These are phyloP conservation scores for Mycena rosella DNA, from an alignment of 768 basidiomycete genomes.

Conservation along the genomic window DNA sequence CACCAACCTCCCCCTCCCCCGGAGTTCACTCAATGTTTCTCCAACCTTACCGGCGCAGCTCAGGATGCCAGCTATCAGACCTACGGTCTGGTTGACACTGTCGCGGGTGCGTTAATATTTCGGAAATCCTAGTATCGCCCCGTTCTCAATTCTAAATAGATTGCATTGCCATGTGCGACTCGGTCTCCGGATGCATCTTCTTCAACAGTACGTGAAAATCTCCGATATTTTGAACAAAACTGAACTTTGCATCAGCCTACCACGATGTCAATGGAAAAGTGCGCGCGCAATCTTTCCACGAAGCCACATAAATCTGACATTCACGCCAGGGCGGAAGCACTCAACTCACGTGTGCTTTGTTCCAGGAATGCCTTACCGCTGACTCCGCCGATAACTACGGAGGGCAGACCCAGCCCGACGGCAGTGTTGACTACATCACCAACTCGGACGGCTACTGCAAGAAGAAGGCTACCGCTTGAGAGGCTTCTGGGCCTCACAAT, in stretches of 20 bases:
- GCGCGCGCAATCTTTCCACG: not conserved
- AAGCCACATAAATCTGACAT: not conserved
- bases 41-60: conserved; percentile 46
- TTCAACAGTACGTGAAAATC: conserved; percentile 6
- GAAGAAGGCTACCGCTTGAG: not conserved
- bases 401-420: conserved; percentile 45
- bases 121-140: no score
- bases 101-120: conserved; percentile 45
- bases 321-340: conserved; percentile 48
- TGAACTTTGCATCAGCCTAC: conserved; percentile 42
- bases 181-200: conserved; percentile 4
- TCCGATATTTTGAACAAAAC: not conserved
- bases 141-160: not conserved
- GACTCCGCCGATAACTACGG: not conserved
- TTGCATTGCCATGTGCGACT: conserved; percentile 13
- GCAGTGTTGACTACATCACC: conserved; percentile 47
- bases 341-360: conserved; percentile 46
- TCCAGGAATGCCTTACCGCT: not conserved
- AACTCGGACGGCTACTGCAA: conserved; percentile 6
- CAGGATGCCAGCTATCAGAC: conserved; percentile 52
- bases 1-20: conserved; percentile 38
- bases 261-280: conserved; percentile 55
- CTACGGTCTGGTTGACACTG: conserved; percentile 51
- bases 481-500: no score
- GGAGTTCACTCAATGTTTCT: conserved; percentile 44